A percentile compares a stretch with the other conserved stretches of the same genome.
These are phyloP conservation scores for Colletotrichum lupini DNA, from an alignment of 2,329 filamentous ascomycete species.

Conservation along the genomic window DNA sequence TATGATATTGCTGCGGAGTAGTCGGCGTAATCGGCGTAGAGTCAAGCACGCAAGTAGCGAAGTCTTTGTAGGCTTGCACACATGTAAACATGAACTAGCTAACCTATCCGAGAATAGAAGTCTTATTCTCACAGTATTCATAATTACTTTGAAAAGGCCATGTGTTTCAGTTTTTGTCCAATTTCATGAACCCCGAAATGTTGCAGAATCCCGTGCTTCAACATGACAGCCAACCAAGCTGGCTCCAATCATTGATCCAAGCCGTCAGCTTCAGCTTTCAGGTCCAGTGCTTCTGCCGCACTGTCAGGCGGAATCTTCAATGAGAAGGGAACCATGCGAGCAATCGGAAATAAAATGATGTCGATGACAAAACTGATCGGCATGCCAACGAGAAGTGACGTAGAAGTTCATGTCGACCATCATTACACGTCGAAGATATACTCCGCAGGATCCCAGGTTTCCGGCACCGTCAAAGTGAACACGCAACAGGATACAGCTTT, in stretches of 20 bases:
- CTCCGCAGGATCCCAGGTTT: slow-evolving; percentile 61
- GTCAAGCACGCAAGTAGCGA: too few relatives aligned
- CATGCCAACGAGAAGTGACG: neutral
- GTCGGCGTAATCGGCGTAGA: neutral
- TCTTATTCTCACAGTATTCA: neutral
- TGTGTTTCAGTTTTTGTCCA: neutral
- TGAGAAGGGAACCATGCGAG: neutral
- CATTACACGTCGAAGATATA: slow-evolving; percentile 67
- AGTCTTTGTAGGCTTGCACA: neutral
- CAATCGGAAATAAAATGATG: neutral
- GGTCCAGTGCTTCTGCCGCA: neutral
- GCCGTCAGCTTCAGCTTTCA: neutral
- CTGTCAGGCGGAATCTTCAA: neutral
- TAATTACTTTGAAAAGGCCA: neutral
- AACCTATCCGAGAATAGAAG: neutral
- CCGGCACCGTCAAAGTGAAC: slow-evolving; percentile 60
- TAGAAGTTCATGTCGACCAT: slow-evolving; percentile 59
- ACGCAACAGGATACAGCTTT: slow-evolving; percentile 58
- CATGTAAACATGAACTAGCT: neutral
- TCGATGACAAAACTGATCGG: neutral
- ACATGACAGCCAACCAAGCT: neutral
- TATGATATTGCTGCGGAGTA: neutral
- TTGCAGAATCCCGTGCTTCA: neutral
- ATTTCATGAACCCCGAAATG: neutral
- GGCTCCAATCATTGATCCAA: neutral